Base-by-base conservation (phyloP, 2,329 filamentous ascomycete species). In the Thermothelomyces thermophilus region DNA sequence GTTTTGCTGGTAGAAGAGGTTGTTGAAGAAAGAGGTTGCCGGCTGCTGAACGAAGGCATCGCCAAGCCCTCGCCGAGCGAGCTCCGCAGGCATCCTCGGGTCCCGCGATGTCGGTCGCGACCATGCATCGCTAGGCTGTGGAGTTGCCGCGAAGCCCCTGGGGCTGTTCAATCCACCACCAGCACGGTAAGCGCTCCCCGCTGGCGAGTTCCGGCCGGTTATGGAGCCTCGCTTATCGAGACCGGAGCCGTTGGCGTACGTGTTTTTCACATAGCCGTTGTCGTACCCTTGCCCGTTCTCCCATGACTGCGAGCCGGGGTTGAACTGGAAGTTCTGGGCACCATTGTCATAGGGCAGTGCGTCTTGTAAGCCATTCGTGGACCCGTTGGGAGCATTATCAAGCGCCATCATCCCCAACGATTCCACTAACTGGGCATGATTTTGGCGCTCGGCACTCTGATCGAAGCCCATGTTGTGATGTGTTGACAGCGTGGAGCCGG, bases 221-320 rank as follows among this genome's bases (percentile, higher is more conserved):
- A 68, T 56, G 3, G 68, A 71, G 22, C 62, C 65, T 36, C 69
- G 67, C 53, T 69, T 68, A 42, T 68, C 41, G 44, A 54, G 42
- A 6, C 57, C 54, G 26, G 58, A 44, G 5, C 58, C 52, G 6
- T 72, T 70, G 13, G 60, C 36, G 40, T 64, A 66, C 26, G 63
- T 31, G 16, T 71, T 68, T 31, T 48, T 55, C 3, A 50, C 24
- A 30, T 65, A 53, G 40, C 60, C 63, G 35, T 58, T 58, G 20
- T 55, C 63, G 48, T 64, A 60, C 8, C 57, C 55, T 13, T 72
- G 67, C 7, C 63, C 62, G 42, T 64, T 64, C 2, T 62, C 61
- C 74, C 75, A 79, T 3, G 73, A 55, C 54, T 73, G 70, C 5
- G 72, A 72, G 7, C 63, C 67, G 1, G 74, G 71, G 54, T 77